Percentiles rank a stretch among this genome's conserved stretches.
phyloP scores from a whole-genome alignment of 2,329 filamentous ascomycete species.

The Fusarium sp. region DNA sequence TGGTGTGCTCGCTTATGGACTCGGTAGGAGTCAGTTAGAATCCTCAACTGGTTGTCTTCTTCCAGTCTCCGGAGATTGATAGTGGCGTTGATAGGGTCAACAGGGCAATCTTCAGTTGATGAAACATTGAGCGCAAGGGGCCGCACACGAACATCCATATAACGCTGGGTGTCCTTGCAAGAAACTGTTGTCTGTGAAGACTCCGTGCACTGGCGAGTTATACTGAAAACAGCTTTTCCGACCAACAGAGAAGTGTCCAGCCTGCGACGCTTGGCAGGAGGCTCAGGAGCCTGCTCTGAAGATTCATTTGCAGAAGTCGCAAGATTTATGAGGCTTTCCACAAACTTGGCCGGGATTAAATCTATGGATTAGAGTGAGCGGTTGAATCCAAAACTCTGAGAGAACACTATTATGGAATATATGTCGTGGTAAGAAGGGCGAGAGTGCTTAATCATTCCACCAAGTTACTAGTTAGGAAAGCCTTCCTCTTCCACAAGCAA shows the following conservation, averaged over 20 bases:
- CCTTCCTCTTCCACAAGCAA: not conserved
- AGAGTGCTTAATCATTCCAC: not conserved
- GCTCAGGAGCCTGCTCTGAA: constrained; percentile 23
- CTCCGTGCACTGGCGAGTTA: constrained; percentile 45
- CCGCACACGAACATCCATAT: constrained; percentile 32
- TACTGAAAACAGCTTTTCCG: constrained; percentile 38
- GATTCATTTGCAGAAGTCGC: constrained; percentile 26
- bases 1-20: constrained; percentile 18
- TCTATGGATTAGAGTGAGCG: constrained; percentile 34
- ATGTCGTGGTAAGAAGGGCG: not conserved
- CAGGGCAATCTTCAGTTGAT: constrained; percentile 21
- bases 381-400: not conserved
- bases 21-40: not conserved
- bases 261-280: constrained; percentile 50
- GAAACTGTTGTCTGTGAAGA: constrained; percentile 8
- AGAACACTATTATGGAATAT: not conserved
- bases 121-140: constrained; percentile 29
- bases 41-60: constrained; percentile 24
- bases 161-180: constrained; percentile 37
- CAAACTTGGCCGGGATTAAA: constrained; percentile 39
- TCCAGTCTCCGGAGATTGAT: constrained; percentile 45
- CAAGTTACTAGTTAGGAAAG: not conserved
- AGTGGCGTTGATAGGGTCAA: constrained; percentile 6
- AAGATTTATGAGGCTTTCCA: constrained; percentile 40
- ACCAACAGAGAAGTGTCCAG: constrained; percentile 31